Conservation (phyloP, 176 grass and related monocot species). For the Tuctoria greenei region DNA sequence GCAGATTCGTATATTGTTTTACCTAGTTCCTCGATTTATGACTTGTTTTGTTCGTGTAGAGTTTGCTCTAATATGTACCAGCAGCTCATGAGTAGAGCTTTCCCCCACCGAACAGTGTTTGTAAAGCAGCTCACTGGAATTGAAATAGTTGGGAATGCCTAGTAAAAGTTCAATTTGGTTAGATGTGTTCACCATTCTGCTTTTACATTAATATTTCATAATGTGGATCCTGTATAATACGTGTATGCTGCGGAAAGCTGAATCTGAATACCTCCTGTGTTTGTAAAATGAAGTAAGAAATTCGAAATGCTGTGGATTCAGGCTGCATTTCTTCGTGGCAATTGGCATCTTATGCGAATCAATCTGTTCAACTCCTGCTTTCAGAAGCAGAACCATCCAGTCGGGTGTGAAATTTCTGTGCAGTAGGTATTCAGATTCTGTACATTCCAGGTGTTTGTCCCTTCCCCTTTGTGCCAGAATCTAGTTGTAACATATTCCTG, state of each 20-base stretch:
- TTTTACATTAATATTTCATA: slow-evolving; percentile 28
- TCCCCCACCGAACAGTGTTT: slow-evolving; percentile 64
- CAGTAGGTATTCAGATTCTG: too few species aligned
- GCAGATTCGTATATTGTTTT: slow-evolving; percentile 83
- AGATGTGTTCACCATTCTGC: slow-evolving; percentile 30
- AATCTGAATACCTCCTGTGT: neutral
- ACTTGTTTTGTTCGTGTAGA: slow-evolving; percentile 66
- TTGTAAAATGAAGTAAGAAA: slow-evolving; percentile 21
- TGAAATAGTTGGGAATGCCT: slow-evolving; percentile 58
- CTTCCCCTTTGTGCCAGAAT: too few species aligned
- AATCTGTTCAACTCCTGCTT: neutral
- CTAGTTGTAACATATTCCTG: too few species aligned
- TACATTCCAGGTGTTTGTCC: neutral
- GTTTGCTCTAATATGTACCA: slow-evolving; percentile 61
- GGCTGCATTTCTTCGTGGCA: neutral
- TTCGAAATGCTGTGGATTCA: neutral
- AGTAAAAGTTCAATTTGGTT: slow-evolving; percentile 28
- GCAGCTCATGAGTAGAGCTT: slow-evolving; percentile 50
- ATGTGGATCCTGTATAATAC: neutral
- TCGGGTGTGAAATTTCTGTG: neutral
- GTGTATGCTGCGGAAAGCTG: slow-evolving; percentile 1
- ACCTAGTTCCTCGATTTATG: slow-evolving; percentile 54
- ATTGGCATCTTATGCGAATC: slow-evolving; percentile 3
- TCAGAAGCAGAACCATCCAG: slow-evolving; percentile 4
- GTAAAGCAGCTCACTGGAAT: slow-evolving; percentile 62